Evolutionary conservation across 306 rosid species (phyloP).

Genomic region (Quillaja saponaria): DNA sequence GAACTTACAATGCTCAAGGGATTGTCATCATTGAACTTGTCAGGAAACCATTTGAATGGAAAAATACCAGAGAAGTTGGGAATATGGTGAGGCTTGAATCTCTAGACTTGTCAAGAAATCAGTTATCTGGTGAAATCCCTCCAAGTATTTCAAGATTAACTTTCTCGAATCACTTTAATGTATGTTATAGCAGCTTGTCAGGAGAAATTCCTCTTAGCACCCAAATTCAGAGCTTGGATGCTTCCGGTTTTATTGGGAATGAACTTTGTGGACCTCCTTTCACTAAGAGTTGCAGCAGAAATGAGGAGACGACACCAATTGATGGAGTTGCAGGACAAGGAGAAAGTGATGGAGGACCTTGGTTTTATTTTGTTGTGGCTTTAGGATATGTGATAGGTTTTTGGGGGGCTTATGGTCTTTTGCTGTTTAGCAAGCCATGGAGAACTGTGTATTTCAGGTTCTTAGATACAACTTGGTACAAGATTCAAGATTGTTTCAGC

Average conservation of each 20-base stretch:
- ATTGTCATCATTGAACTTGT: slow-evolving; percentile 1
- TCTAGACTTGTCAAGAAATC: slow-evolving; percentile 24
- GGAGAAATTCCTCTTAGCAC: slow-evolving; percentile 16
- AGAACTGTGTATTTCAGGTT: no score
- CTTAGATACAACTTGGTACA: no score
- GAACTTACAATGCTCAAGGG: neutral
- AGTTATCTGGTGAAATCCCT: slow-evolving; percentile 21
- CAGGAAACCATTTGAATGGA: slow-evolving; percentile 7
- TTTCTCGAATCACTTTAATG: neutral
- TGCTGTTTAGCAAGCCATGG: no score
- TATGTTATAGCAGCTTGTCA: slow-evolving; percentile 12
- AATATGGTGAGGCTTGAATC: neutral
- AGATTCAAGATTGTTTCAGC: no score
- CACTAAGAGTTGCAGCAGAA: no score
- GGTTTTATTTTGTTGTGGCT: no score
- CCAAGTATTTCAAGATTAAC: neutral
- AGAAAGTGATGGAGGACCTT: no score
- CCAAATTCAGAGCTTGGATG: slow-evolving; percentile 6
- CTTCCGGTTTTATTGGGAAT: neutral
- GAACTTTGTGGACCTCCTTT: no score
- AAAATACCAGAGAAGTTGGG: neutral
- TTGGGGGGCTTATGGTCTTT: no score
- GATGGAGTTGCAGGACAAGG: no score
- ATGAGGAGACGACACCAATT: no score
- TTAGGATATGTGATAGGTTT: no score